These are phyloP conservation scores for Cryptococcus depauperatus DNA, from an alignment of 1,284 basidiomycete genomes.

Conservation along the genomic window DNA sequence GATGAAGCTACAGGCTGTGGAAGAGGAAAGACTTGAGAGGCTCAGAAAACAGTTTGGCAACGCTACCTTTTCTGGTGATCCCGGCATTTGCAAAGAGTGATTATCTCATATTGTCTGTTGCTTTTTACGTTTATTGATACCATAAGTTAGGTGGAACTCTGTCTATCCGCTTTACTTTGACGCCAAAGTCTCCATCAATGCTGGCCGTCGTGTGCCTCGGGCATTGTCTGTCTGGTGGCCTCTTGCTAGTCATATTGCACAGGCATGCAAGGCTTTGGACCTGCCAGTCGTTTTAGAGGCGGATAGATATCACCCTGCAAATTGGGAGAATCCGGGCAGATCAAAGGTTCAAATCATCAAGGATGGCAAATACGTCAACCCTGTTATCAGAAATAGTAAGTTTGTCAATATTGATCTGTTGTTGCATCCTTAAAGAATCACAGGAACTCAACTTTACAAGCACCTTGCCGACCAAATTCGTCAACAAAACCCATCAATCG, in stretches of 20 bases:
- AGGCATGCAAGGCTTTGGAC: conserved; percentile 67
- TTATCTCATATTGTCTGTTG: not conserved
- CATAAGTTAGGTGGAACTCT: conserved; percentile 76
- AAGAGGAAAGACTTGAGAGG: conserved; percentile 41
- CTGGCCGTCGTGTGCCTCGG: conserved; percentile 71
- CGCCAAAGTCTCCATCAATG: conserved; percentile 79
- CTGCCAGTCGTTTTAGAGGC: conserved; percentile 75
- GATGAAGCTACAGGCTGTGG: conserved; percentile 42
- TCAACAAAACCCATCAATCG: conserved; percentile 59
- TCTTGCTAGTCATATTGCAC: conserved; percentile 80
- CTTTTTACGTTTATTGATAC: conserved; percentile 2
- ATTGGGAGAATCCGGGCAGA: conserved; percentile 93
- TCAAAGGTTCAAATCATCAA: conserved; percentile 85
- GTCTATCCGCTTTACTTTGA: conserved; percentile 97
- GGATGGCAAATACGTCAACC: conserved; percentile 64
- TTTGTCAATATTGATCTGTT: conserved; percentile 13
- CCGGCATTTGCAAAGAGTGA: conserved; percentile 41
- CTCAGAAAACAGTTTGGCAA: conserved; percentile 38
- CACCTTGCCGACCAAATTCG: conserved; percentile 69
- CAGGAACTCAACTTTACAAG: conserved; percentile 77
- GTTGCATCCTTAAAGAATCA: not conserved
- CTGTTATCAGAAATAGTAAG: conserved; percentile 70
- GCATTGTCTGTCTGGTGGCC: conserved; percentile 87
- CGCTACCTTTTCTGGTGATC: conserved; percentile 30
- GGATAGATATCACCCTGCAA: conserved; percentile 79